Percentiles rank a stretch among this genome's conserved stretches.
These are phyloP conservation scores for Angophora floribunda DNA, from an alignment of 345 rosid genomes.

Conservation along the genomic window DNA sequence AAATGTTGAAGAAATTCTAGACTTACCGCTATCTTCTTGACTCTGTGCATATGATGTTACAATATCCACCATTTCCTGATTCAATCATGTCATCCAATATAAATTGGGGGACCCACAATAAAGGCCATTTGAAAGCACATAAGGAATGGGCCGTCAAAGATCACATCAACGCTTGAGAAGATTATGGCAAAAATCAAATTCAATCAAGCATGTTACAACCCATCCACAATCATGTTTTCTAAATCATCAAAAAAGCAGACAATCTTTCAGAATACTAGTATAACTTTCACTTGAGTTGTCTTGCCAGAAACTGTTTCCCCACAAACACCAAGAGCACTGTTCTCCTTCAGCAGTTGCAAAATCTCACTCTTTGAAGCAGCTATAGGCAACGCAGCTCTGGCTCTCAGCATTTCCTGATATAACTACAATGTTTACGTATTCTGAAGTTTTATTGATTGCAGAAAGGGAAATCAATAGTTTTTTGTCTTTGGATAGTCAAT, in stretches of 20 bases:
- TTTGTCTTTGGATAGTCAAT: background rate
- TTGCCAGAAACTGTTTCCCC: constrained; percentile 98
- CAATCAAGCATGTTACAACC: background rate
- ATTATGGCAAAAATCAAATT: background rate
- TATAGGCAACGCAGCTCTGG: constrained; percentile 72
- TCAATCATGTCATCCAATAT: constrained; percentile 89
- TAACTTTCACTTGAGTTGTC: constrained; percentile 73
- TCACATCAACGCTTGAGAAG: background rate
- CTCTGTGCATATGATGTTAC: constrained; percentile 89
- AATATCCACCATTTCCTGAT: constrained; percentile 63
- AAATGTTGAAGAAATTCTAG: background rate
- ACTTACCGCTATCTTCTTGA: constrained; percentile 85
- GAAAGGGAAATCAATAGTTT: background rate
- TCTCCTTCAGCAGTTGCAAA: constrained; percentile 56
- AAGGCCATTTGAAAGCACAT: background rate
- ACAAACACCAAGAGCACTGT: constrained; percentile 69
- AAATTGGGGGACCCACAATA: constrained; percentile 80
- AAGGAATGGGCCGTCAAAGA: background rate
- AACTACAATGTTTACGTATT: background rate
- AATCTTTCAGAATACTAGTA: background rate
- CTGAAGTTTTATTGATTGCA: background rate
- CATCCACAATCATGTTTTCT: background rate
- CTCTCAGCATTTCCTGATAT: constrained; percentile 45
- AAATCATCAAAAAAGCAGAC: background rate
- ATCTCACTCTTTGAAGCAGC: constrained; percentile 53